Evolutionary conservation across 129 eudicot genomes (phyloP), one percentile per base, ranked within the genome.

Genomic region (Artemisia annua): DNA sequence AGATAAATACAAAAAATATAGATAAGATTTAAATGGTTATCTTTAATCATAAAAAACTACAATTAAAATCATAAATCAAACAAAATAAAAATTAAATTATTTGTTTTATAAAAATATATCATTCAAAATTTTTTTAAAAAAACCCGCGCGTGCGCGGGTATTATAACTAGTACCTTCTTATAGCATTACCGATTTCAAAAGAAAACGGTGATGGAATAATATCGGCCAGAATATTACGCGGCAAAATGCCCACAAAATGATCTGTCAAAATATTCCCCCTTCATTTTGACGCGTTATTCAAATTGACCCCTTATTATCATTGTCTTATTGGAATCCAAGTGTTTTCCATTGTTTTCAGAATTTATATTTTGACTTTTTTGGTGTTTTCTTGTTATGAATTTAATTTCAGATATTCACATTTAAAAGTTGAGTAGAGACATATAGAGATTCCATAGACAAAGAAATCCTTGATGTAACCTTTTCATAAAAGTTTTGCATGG

Each of bases 261-360:
- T 70, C 77, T 78, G 77, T 78, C 64, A n/a, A 44, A 24, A 6
- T 54, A 58, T 71, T 78, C 75, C 72, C 75, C 72, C 51, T 20
- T 46, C 48, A 26, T 53, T 78, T 78, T 64, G 44, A 78, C 77
- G 82, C 82, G 82, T 71, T 78, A n/a, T 71, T 9, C 72, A 78
- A 43, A 7, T 63, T 39, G 20, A 78, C 76, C 76, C 80, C 77
- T 57, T 8, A 0, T 5, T 28, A 14, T 49, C 17, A 6, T 55
- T 75, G 73, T 50, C 73, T 75, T 5, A 44, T 60, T 66, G 79
- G 67, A 49, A 20, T 24, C 56, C 46, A 17, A 56, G 35, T 64
- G 58, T 66, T 44, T 54, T 66, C 66, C 48, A 15, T n/a, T 75
- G 10, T 55, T 43, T 24, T 16, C n/a, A 7, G n/a, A 16, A 0